Evolutionary conservation across 495 filamentous ascomycete species (phyloP).

Genomic region (Penicillium mononematosum): DNA sequence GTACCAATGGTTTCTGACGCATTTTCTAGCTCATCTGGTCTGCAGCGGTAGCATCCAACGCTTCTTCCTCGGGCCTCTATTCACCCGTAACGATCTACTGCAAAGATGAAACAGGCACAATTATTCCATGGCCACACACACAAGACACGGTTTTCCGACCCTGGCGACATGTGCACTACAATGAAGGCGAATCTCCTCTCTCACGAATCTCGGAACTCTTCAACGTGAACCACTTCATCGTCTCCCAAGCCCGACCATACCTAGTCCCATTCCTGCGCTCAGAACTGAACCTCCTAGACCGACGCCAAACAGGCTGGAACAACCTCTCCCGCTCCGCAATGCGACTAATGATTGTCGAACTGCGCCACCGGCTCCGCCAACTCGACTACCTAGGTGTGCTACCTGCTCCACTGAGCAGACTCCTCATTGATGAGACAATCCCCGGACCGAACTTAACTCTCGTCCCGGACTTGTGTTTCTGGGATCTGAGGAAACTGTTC

Average conservation of each 20-base stretch:
- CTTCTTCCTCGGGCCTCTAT: slow-evolving; percentile 61
- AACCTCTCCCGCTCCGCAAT: slow-evolving; percentile 62
- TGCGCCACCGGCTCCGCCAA: slow-evolving; percentile 79
- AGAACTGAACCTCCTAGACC: slow-evolving; percentile 74
- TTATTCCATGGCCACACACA: slow-evolving; percentile 74
- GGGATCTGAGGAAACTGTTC: slow-evolving; percentile 72
- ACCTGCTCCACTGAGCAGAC: slow-evolving; percentile 64
- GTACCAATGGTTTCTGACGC: not conserved
- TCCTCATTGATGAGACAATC: slow-evolving; percentile 84
- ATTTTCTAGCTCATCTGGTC: slow-evolving; percentile 75
- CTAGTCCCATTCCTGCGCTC: slow-evolving; percentile 84
- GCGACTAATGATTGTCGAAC: slow-evolving; percentile 68
- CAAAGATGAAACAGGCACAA: slow-evolving; percentile 75
- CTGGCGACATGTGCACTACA: slow-evolving; percentile 66
- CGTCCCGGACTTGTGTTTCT: slow-evolving; percentile 71
- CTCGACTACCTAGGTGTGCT: slow-evolving; percentile 75
- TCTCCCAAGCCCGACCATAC: slow-evolving; percentile 93
- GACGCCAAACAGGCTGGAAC: slow-evolving; percentile 56
- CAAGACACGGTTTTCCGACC: slow-evolving; percentile 65
- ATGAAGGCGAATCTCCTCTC: slow-evolving; percentile 76
- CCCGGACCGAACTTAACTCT: slow-evolving; percentile 79
- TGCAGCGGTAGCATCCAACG: slow-evolving; percentile 88
- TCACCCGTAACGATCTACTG: slow-evolving; percentile 71
- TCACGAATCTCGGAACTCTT: slow-evolving; percentile 85
- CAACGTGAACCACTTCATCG: slow-evolving; percentile 97